Evolutionary conservation across 495 filamentous ascomycete species (phyloP).

Genomic region (Corynascus novoguineensis): DNA sequence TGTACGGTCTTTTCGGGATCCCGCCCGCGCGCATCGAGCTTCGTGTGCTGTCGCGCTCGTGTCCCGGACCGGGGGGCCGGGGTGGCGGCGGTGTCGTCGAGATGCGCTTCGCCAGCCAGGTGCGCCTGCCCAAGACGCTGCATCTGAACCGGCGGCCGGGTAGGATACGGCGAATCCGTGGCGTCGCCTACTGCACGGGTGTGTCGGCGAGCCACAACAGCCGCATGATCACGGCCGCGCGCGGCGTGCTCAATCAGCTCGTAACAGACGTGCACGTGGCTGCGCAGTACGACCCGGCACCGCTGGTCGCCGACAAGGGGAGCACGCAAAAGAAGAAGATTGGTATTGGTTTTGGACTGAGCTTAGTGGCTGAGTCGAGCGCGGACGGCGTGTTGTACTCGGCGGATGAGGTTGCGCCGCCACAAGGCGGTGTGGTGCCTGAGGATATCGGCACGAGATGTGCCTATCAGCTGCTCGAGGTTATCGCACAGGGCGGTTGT

Average conservation of each 20-base stretch:
- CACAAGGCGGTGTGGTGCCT: constrained; percentile 71
- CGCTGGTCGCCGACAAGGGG: constrained; percentile 58
- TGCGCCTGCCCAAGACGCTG: constrained; percentile 87
- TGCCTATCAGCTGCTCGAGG: constrained; percentile 83
- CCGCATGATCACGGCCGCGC: constrained; percentile 85
- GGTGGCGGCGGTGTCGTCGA: constrained; percentile 91
- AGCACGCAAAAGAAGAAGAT: constrained; percentile 48
- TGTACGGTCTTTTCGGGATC: constrained; percentile 87
- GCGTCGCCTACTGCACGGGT: constrained; percentile 87
- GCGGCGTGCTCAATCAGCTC: constrained; percentile 81
- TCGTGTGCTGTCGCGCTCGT: constrained; percentile 72
- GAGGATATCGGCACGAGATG: constrained; percentile 87
- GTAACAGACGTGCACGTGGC: constrained; percentile 78
- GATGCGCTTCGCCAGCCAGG: constrained; percentile 83
- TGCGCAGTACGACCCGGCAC: constrained; percentile 63
- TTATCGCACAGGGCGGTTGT: constrained; percentile 75
- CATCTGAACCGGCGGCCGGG: constrained; percentile 78
- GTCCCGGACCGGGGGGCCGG: constrained; percentile 61
- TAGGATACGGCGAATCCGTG: constrained; percentile 79
- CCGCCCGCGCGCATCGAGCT: constrained; percentile 75
- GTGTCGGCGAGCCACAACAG: constrained; percentile 88
- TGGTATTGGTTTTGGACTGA: constrained; percentile 81
- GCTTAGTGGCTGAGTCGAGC: constrained; percentile 84
- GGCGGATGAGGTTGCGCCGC: constrained; percentile 78
- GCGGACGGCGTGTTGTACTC: constrained; percentile 73